Conservation (phyloP, 371 early-diverging fungal genomes). For the Dichotomocladium elegans region DNA sequence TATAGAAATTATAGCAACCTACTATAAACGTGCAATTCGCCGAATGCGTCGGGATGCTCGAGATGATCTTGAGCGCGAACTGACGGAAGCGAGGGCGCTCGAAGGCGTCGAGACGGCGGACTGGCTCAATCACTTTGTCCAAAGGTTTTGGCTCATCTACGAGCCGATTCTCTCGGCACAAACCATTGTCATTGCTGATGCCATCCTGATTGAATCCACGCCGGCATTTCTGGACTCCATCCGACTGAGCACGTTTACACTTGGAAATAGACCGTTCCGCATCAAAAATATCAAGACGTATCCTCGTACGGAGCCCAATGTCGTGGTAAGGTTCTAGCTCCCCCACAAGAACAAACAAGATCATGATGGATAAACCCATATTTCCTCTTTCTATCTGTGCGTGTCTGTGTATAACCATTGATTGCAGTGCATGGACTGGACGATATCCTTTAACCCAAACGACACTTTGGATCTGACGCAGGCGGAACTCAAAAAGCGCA, state of each 20-base stretch:
- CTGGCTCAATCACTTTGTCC: conserved; percentile 94
- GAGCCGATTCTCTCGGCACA: conserved; percentile 89
- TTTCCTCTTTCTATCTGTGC: too few relatives aligned
- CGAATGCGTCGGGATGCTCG: conserved; percentile 67
- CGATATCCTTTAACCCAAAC: conserved; percentile 83
- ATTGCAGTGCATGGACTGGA: conserved; percentile 83
- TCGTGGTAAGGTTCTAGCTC: conserved; percentile 69
- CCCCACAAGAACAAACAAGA: background rate
- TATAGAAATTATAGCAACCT: conserved; percentile 48
- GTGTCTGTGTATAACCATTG: background rate
- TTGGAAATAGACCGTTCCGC: conserved; percentile 96
- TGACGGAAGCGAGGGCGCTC: conserved; percentile 51
- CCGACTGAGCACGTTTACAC: conserved; percentile 89
- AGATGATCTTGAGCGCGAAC: conserved; percentile 71
- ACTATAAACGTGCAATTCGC: conserved; percentile 73
- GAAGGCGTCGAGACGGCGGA: conserved; percentile 83
- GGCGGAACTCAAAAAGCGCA: conserved; percentile 61
- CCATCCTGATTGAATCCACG: conserved; percentile 75
- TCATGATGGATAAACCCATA: background rate
- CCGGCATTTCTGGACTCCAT: conserved; percentile 92
- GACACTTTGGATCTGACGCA: conserved; percentile 71
- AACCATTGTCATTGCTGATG: conserved; percentile 73
- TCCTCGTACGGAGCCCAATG: conserved; percentile 80
- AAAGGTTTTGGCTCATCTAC: conserved; percentile 90
- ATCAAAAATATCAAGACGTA: conserved; percentile 88